These are phyloP conservation scores for Iris macrosiphon DNA, from an alignment of 106 monocot species.

Conservation along the genomic window DNA sequence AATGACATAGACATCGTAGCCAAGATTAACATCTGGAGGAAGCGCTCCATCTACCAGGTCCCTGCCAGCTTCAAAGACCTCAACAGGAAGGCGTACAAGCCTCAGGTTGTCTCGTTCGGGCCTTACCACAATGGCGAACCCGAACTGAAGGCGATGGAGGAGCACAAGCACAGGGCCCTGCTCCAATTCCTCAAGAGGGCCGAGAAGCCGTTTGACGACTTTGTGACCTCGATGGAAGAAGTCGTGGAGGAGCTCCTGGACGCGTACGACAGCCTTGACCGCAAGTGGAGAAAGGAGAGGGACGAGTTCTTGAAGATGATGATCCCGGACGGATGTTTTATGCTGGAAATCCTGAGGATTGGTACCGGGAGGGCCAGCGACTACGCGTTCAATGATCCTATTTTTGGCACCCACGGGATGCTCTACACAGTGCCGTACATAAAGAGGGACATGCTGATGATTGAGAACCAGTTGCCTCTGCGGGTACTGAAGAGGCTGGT, in stretches of 20 bases:
- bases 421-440: conserved; percentile 57
- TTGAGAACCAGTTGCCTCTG: conserved; percentile 92
- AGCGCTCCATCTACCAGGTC: conserved; percentile 47
- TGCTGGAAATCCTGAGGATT: conserved; percentile 54
- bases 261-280: conserved; percentile 35
- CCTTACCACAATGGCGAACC: conserved; percentile 52
- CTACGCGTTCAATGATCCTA: conserved; percentile 67
- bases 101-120: conserved; percentile 62
- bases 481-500: conserved; percentile 50
- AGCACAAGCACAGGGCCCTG: conserved; percentile 64
- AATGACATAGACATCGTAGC: conserved; percentile 4
- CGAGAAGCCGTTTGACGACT: conserved; percentile 23
- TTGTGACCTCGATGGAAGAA: conserved; percentile 33
- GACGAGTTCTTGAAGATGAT: conserved; percentile 42
- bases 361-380: conserved; percentile 16
- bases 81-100: conserved; percentile 54
- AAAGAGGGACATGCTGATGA: conserved; percentile 81
- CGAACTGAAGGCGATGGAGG: conserved; percentile 49
- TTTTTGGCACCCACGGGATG: conserved; percentile 83
- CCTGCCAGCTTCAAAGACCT: conserved; percentile 57
- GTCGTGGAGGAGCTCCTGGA: conserved; percentile 24
- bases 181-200: conserved; percentile 53
- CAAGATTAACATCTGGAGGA: conserved; percentile 30
- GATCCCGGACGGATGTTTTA: conserved; percentile 58
- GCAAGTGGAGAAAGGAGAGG: conserved; percentile 16